These are phyloP conservation scores for Rhododendron mucronatum DNA, from an alignment of 148 eudicot species.

Conservation along the genomic window DNA sequence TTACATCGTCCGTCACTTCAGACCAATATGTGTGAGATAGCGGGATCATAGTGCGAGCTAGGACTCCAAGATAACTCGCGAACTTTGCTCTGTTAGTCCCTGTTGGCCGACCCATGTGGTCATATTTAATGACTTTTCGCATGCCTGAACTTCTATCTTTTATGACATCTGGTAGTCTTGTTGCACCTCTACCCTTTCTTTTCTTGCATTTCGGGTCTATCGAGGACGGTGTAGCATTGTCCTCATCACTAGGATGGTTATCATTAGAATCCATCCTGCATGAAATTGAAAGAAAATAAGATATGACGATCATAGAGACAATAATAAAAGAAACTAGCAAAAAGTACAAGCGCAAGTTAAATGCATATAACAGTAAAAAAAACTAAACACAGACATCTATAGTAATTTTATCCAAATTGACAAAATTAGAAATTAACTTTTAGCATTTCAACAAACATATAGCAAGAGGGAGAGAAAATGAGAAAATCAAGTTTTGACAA, in stretches of 20 bases:
- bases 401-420: too few relatives aligned
- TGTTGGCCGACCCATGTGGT: neutral
- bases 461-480: too few relatives aligned
- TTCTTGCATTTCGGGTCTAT: neutral
- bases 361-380: too few relatives aligned
- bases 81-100: neutral
- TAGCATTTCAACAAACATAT: too few relatives aligned
- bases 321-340: too few relatives aligned
- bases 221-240: neutral
- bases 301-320: too few relatives aligned
- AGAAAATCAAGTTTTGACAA: too few relatives aligned
- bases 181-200: neutral
- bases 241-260: neutral
- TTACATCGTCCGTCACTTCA: neutral
- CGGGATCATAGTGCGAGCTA: neutral
- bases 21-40: neutral
- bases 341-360: too few relatives aligned
- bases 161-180: neutral
- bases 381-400: too few relatives aligned
- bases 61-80: neutral
- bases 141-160: neutral
- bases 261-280: neutral
- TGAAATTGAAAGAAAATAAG: neutral
- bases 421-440: too few relatives aligned
- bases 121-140: neutral